These are phyloP conservation scores for Venturia oleaginea DNA, from an alignment of 2,329 filamentous ascomycete genomes.

Conservation along the genomic window DNA sequence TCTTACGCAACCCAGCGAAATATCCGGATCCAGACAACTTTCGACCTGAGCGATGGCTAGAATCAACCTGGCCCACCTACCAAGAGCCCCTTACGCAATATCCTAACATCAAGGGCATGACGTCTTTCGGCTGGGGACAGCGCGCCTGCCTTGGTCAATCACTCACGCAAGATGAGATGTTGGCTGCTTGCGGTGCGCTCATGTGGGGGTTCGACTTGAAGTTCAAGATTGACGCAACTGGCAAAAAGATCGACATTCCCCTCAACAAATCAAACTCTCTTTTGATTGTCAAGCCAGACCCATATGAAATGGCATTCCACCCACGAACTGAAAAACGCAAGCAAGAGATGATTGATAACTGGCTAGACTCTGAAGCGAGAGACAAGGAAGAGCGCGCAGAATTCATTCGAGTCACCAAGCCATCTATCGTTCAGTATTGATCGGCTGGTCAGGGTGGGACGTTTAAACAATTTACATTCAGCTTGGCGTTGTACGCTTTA, in stretches of 20 bases:
- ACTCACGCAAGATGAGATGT: slow-evolving; percentile 48
- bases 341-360: slow-evolving; percentile 15
- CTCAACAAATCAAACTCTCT: slow-evolving; percentile 45
- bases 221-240: slow-evolving; percentile 39
- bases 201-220: slow-evolving; percentile 40
- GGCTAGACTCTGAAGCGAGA: slow-evolving; percentile 4
- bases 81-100: slow-evolving; percentile 55
- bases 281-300: slow-evolving; percentile 49
- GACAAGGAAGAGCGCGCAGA: slow-evolving; percentile 10
- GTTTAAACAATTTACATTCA: neutral
- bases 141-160: slow-evolving; percentile 54
- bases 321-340: slow-evolving; percentile 36
- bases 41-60: slow-evolving; percentile 54
- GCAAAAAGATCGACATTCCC: slow-evolving; percentile 34
- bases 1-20: slow-evolving; percentile 48
- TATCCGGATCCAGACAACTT: slow-evolving; percentile 58
- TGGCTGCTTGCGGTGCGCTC: slow-evolving; percentile 43
- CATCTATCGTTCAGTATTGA: neutral
- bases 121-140: slow-evolving; percentile 57
- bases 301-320: slow-evolving; percentile 47
- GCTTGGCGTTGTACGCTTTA: neutral
- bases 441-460: neutral
- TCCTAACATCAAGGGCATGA: slow-evolving; percentile 55
- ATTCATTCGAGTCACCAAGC: neutral
- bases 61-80: slow-evolving; percentile 54